These are phyloP conservation scores for Emydomyces testavorans DNA, from an alignment of 2,329 filamentous ascomycete species.

Conservation along the genomic window DNA sequence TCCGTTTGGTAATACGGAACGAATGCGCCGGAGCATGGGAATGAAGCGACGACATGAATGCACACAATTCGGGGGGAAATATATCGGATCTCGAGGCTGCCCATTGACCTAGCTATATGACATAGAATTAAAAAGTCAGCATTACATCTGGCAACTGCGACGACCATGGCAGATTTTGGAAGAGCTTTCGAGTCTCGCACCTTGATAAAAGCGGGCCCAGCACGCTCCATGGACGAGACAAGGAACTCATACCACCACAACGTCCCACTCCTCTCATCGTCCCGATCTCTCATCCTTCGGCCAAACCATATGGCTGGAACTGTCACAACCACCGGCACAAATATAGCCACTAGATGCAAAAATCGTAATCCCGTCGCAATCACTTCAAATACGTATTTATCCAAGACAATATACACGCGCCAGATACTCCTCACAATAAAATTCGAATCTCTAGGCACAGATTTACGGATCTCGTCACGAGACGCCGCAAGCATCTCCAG, in stretches of 20 bases:
- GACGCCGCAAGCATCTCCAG: constrained; percentile 78
- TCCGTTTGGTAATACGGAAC: constrained; percentile 64
- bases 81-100: constrained; percentile 92
- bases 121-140: not conserved
- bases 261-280: constrained; percentile 68
- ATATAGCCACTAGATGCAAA: constrained; percentile 73
- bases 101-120: constrained; percentile 77
- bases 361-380: constrained; percentile 80
- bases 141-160: not conserved
- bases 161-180: not conserved
- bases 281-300: constrained; percentile 46
- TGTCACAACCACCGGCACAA: constrained; percentile 74
- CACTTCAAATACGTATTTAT: constrained; percentile 55
- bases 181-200: constrained; percentile 49
- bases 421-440: constrained; percentile 50
- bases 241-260: constrained; percentile 92
- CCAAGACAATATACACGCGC: constrained; percentile 54
- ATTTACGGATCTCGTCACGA: constrained; percentile 61
- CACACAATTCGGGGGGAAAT: constrained; percentile 85
- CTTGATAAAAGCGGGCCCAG: constrained; percentile 96
- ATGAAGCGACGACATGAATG: constrained; percentile 86
- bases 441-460: constrained; percentile 50
- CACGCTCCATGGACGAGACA: constrained; percentile 78
- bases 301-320: constrained; percentile 78
- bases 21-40: constrained; percentile 91